Evolutionary conservation across 1,284 basidiomycete genomes (phyloP), one percentile per base, ranked within the genome.

Genomic region (Ceratobasidium sp.): DNA sequence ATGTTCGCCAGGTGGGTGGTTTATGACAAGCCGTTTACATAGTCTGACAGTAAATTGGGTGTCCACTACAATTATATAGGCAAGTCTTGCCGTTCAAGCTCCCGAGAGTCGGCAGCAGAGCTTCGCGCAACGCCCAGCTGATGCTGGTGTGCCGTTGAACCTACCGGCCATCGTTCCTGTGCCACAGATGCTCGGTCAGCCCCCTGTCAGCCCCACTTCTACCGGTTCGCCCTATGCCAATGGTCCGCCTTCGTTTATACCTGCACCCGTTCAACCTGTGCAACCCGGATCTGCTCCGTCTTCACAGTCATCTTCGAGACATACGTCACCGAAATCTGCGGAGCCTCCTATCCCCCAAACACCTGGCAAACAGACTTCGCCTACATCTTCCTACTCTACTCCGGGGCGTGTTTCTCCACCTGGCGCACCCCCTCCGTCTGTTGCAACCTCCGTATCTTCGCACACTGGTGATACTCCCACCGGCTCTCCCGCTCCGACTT

Each of bases 241-340:
- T 36, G 66, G 66, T 6, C 63, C 51, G n/a, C 54, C 66, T 33
- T 9, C 40, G 16, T 54, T 59, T 18, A 69, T 69, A 16, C 33
- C 36, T n/a, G 40, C 23, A 1, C 33, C 64, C 11, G 18, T 42
- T 2, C 53, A 56, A 14, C 11, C 30, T 54, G 36, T 42, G 11
- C 53, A 56, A 38, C 8, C 49, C 21, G 66, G 42, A n/a, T 69
- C 54, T 28, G 40, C 54, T 1, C 54, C 66, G 6, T 69, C 66
- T 25, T 48, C 66, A 16, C 66, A 69, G 18, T 59, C 66, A 14
- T 58, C 53, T 23, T 69, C 66, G 21, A 44, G 54, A 18, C 66
- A 69, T 56, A 69, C 66, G n/a, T 69, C 66, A 33, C 66, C 66
- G 1, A 69, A 48, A 40, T 69, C 66, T 23, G 66, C 40, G 23